Evolutionary conservation across 106 monocot genomes (phyloP).

Genomic region (Allium sativum): DNA sequence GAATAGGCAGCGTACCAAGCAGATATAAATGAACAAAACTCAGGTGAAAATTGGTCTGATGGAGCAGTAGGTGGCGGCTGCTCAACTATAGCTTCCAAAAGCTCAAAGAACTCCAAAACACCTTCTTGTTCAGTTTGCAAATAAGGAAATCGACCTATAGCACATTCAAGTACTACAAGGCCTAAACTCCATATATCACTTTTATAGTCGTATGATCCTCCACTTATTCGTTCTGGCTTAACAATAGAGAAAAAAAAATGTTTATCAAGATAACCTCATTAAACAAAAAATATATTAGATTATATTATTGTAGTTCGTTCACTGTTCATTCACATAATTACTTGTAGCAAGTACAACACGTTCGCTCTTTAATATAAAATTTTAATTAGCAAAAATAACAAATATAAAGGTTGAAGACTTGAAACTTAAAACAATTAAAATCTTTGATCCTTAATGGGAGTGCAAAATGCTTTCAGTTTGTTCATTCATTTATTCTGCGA

Average conservation of each 20-base stretch:
- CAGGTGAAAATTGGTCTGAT: constrained; percentile 92
- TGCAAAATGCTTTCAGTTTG: too few relatives aligned
- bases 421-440: too few relatives aligned
- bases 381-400: too few relatives aligned
- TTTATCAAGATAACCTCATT: not conserved
- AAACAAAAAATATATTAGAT: not conserved
- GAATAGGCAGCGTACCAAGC: constrained; percentile 47
- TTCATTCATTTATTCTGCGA: too few relatives aligned
- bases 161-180: constrained; percentile 94
- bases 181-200: constrained; percentile 99
- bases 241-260: constrained; percentile 10
- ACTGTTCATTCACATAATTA: too few relatives aligned
- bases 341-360: too few relatives aligned
- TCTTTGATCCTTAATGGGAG: too few relatives aligned
- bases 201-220: constrained; percentile 80
- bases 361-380: too few relatives aligned
- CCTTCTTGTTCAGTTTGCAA: constrained; percentile 57
- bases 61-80: constrained; percentile 86
- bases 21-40: constrained; percentile 95
- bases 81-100: constrained; percentile 86
- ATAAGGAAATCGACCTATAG: constrained; percentile 88
- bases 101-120: constrained; percentile 79
- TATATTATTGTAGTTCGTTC: not conserved
- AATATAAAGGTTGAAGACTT: too few relatives aligned
- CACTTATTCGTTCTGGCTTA: constrained; percentile 93